Percentiles rank a stretch among this genome's conserved stretches.
phyloP scores from a whole-genome alignment of 2,329 filamentous ascomycete genomes.

The Chlorencoelia australis region DNA sequence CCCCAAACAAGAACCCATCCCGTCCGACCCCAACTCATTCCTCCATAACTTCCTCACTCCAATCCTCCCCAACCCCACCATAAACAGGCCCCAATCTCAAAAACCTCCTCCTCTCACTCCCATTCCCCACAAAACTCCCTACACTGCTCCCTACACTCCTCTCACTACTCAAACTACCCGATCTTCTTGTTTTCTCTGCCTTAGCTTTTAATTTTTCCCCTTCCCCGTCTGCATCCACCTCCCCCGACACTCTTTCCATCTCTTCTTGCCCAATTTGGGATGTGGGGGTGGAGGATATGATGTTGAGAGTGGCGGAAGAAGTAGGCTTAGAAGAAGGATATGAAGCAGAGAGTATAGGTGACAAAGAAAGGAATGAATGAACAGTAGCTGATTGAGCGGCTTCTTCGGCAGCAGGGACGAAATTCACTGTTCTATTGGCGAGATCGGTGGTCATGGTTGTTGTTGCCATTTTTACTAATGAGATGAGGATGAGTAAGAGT shows the following conservation, averaged over 20 bases:
- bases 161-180: slow-evolving; percentile 4
- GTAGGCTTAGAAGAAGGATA: slow-evolving; percentile 14
- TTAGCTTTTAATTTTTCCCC: too few species aligned
- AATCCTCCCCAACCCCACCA: slow-evolving; percentile 18
- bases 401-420: slow-evolving; percentile 13
- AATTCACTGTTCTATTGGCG: slow-evolving; percentile 13
- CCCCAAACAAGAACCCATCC: not conserved
- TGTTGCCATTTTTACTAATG: slow-evolving; percentile 14
- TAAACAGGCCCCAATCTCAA: slow-evolving; percentile 23
- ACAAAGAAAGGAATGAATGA: slow-evolving; percentile 21
- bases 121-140: slow-evolving; percentile 2
- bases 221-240: too few species aligned
- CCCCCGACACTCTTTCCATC: too few species aligned
- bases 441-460: slow-evolving; percentile 8
- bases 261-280: too few species aligned
- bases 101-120: slow-evolving; percentile 12
- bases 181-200: too few species aligned
- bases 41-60: slow-evolving; percentile 18
- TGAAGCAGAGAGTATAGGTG: slow-evolving; percentile 19
- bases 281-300: slow-evolving; percentile 2
- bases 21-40: not conserved
- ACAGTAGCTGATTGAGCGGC: slow-evolving; percentile 3
- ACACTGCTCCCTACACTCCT: slow-evolving; percentile 2
- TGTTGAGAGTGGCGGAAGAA: slow-evolving; percentile 2
- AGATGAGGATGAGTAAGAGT: not conserved